Percentiles rank a stretch among this genome's conserved stretches.
Conservation (phyloP, 2,329 filamentous ascomycete genomes). For the Dactylellina drechsleri region DNA sequence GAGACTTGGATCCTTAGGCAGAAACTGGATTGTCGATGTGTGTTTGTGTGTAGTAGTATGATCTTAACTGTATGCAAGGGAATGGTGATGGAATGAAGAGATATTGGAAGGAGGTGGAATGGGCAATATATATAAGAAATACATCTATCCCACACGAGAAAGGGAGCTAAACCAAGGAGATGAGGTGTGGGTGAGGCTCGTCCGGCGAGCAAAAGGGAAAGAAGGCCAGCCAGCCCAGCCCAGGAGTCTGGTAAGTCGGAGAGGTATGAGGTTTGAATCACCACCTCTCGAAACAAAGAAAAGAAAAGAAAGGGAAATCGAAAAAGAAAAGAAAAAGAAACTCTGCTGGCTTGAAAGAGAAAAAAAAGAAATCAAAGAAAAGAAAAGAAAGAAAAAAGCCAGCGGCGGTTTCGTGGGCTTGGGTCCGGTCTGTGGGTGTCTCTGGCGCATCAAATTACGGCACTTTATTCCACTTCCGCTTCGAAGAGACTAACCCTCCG, state of each 20-base stretch:
- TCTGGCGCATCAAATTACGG: conserved; percentile 50
- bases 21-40: conserved; percentile 40
- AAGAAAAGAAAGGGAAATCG: conserved; percentile 6
- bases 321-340: conserved; percentile 14
- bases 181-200: conserved; percentile 52
- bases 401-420: conserved; percentile 44
- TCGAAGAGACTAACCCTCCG: conserved; percentile 13
- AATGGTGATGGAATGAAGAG: conserved; percentile 54
- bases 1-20: conserved; percentile 26
- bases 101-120: conserved; percentile 55
- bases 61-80: conserved; percentile 50
- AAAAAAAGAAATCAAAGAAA: conserved; percentile 9
- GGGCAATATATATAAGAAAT: conserved; percentile 54
- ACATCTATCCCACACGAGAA: conserved; percentile 18
- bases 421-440: conserved; percentile 41
- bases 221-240: conserved; percentile 2
- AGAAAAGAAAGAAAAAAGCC: conserved; percentile 18
- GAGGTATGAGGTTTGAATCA: conserved; percentile 50
- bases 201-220: conserved; percentile 41
- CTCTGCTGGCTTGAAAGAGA: neutral
- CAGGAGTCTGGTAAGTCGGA: conserved; percentile 31
- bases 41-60: conserved; percentile 11
- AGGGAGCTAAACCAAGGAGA: conserved; percentile 29
- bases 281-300: conserved; percentile 45
- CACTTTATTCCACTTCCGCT: conserved; percentile 47